Percentiles rank a stretch among this genome's conserved stretches.
These are phyloP conservation scores for Pythium apleroticum DNA, from an alignment of 352 stramenopile species.

Conservation along the genomic window DNA sequence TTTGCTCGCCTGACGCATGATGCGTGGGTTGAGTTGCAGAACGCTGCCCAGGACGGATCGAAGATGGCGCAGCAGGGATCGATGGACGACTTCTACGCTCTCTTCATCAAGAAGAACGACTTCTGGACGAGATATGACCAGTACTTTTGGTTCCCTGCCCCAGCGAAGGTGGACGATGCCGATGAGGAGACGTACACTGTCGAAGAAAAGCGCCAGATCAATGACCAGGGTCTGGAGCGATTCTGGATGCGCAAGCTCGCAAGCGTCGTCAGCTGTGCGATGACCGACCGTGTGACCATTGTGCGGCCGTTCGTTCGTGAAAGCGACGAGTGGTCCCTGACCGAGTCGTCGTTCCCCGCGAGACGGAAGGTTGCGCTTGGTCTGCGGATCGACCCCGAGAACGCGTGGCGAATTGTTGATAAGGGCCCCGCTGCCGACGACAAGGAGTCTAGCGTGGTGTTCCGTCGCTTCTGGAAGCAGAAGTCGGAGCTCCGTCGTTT, in stretches of 20 bases:
- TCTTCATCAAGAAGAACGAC: constrained; percentile 82
- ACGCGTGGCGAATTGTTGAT: constrained; percentile 84
- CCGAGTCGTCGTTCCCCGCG: constrained; percentile 36
- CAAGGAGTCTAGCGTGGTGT: constrained; percentile 56
- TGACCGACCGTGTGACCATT: constrained; percentile 68
- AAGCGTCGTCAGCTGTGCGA: constrained; percentile 43
- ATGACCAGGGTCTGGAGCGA: constrained; percentile 71
- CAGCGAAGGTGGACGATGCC: constrained; percentile 46
- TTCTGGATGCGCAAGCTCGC: constrained; percentile 68
- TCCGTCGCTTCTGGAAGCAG: constrained; percentile 88
- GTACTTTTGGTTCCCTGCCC: constrained; percentile 79
- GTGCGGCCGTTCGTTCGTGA: constrained; percentile 53
- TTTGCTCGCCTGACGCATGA: constrained; percentile 63
- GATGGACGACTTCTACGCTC: constrained; percentile 70
- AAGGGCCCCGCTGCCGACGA: constrained; percentile 88
- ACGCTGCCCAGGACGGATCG: constrained; percentile 56
- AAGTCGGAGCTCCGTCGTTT: constrained; percentile 90
- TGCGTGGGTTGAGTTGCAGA: constrained; percentile 72
- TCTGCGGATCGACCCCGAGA: constrained; percentile 74
- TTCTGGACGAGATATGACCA: constrained; percentile 88
- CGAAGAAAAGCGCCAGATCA: constrained; percentile 69
- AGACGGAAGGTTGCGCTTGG: constrained; percentile 72
- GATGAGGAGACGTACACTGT: constrained; percentile 61
- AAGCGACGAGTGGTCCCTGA: constrained; percentile 52
- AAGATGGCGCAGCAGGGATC: constrained; percentile 61